A percentile compares a stretch with the other conserved stretches of the same genome.
phyloP scores from a whole-genome alignment of 176 grass and related monocot genomes.

The Elymus sibiricus region DNA sequence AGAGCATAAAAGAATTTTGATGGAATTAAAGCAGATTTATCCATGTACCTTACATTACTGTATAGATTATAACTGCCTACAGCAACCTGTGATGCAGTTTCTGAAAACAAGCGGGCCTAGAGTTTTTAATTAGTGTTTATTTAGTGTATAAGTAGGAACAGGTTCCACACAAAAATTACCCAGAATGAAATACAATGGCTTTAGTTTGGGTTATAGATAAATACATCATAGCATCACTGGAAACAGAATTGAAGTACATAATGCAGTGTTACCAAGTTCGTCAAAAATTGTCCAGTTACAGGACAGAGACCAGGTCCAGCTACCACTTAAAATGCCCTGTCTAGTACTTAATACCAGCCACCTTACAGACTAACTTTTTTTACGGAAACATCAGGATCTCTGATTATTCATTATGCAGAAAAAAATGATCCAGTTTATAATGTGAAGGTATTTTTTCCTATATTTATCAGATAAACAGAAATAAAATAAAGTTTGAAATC shows the following conservation, averaged over 20 bases:
- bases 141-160: slow-evolving; percentile 1
- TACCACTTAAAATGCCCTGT: background rate
- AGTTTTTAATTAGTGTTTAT: background rate
- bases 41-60: background rate
- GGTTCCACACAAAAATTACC: background rate
- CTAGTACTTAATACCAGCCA: background rate
- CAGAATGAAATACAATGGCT: background rate
- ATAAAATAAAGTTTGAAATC: background rate
- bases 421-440: background rate
- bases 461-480: background rate
- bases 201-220: background rate
- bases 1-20: background rate
- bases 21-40: slow-evolving; percentile 4
- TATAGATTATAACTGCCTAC: background rate
- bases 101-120: background rate
- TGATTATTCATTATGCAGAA: background rate
- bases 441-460: background rate
- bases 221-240: background rate
- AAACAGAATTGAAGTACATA: background rate
- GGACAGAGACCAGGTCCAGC: background rate
- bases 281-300: background rate
- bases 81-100: background rate
- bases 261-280: background rate
- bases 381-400: background rate
- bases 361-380: background rate